Conservation (phyloP, 805 yeast genomes). For the Candida montana region DNA sequence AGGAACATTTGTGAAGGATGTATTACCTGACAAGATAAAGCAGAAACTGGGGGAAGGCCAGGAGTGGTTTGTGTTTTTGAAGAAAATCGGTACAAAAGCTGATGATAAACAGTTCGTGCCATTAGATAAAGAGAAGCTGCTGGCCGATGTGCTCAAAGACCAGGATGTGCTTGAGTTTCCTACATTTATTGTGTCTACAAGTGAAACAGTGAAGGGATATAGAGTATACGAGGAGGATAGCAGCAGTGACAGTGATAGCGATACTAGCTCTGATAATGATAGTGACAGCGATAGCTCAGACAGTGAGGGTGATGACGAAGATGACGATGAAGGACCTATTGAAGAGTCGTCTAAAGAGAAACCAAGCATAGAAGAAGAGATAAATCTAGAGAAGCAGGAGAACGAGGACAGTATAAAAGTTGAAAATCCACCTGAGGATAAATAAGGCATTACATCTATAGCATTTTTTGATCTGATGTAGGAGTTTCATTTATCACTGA, state of each 20-base stretch:
- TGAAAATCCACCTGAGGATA: no score
- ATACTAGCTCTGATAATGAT: conserved; percentile 9
- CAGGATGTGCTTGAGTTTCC: conserved; percentile 74
- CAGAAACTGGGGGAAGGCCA: conserved; percentile 17
- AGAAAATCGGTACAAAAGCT: conserved; percentile 24
- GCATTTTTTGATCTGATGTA: no score
- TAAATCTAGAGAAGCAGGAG: no score
- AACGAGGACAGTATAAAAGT: no score
- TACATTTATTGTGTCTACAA: conserved; percentile 45
- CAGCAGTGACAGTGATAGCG: conserved; percentile 5
- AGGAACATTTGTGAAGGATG: conserved; percentile 24
- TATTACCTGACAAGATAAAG: conserved; percentile 26
- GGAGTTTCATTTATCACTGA: no score
- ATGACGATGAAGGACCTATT: conserved; percentile 19
- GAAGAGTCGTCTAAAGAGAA: conserved; percentile 14
- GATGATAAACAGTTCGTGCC: conserved; percentile 35
- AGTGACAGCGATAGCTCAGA: conserved; percentile 14
- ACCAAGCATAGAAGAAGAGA: no score
- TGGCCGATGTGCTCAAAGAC: conserved; percentile 49
- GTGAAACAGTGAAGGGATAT: conserved; percentile 25
- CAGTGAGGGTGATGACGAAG: conserved; percentile 15
- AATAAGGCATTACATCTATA: no score
- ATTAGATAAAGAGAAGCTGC: conserved; percentile 29
- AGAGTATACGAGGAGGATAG: conserved; percentile 11
- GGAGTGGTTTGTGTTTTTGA: conserved; percentile 23